These are phyloP conservation scores for Theileria sp. DNA, from an alignment of 169 alveolate genomes.

Conservation along the genomic window DNA sequence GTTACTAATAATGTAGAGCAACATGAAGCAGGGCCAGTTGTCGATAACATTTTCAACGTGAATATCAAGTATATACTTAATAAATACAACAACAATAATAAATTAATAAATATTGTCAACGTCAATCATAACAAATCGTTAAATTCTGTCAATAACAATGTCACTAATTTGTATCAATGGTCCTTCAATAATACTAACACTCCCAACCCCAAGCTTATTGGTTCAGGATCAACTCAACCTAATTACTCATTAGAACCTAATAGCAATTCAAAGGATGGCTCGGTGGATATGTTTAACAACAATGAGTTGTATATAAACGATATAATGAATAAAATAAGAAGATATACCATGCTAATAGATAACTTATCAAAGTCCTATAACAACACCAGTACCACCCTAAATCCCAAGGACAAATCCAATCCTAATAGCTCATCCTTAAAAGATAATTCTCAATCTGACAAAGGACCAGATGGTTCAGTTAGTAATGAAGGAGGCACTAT, in stretches of 20 bases:
- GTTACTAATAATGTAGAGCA: neutral
- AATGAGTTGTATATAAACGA: neutral
- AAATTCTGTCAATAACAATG: slow-evolving; percentile 23
- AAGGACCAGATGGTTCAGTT: neutral
- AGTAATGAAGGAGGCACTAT: neutral
- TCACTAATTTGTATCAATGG: slow-evolving; percentile 18
- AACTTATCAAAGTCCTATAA: slow-evolving; percentile 29
- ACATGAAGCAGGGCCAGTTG: neutral
- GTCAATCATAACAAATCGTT: slow-evolving; percentile 33
- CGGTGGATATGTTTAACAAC: neutral
- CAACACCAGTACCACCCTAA: neutral
- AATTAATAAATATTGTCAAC: neutral
- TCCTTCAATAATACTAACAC: neutral
- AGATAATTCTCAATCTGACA: neutral
- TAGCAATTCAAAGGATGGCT: slow-evolving; percentile 18
- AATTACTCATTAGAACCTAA: neutral
- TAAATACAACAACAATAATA: neutral
- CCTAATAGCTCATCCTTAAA: neutral
- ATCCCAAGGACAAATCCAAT: neutral
- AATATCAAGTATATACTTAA: neutral
- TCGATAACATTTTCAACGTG: neutral
- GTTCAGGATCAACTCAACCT: neutral
- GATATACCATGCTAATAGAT: slow-evolving; percentile 35
- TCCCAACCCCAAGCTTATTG: slow-evolving; percentile 11
- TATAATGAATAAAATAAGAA: slow-evolving; percentile 23